phyloP scores from a whole-genome alignment of 2,329 filamentous ascomycete species.

The Neospermospora avenae region DNA sequence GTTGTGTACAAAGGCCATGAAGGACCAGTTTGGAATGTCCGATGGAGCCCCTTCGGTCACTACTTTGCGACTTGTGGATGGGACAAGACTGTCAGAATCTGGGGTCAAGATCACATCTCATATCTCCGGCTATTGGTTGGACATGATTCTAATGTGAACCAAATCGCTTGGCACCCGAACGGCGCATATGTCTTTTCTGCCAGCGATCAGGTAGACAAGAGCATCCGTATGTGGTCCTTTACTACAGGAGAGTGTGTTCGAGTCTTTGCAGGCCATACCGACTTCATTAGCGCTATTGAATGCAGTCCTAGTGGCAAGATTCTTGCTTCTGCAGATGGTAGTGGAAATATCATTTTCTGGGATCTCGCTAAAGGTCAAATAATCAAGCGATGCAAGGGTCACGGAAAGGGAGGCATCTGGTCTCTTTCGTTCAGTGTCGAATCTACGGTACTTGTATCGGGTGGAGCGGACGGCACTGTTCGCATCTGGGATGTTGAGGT shows the following conservation, averaged over 20 bases:
- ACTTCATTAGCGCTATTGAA: slow-evolving; percentile 79
- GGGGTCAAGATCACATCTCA: slow-evolving; percentile 89
- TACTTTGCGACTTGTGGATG: slow-evolving; percentile 88
- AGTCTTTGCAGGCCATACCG: slow-evolving; percentile 87
- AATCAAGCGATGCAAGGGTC: slow-evolving; percentile 89
- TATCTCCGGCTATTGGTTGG: slow-evolving; percentile 85
- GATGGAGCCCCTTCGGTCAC: slow-evolving; percentile 90
- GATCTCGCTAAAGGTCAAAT: slow-evolving; percentile 82
- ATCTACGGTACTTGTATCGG: slow-evolving; percentile 84
- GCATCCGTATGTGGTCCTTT: slow-evolving; percentile 97
- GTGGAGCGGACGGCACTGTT: slow-evolving; percentile 88
- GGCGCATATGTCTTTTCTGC: slow-evolving; percentile 91
- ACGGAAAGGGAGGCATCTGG: slow-evolving; percentile 91
- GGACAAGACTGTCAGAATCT: slow-evolving; percentile 86
- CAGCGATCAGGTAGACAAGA: slow-evolving; percentile 80
- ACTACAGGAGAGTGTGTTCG: slow-evolving; percentile 82
- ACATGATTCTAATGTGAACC: slow-evolving; percentile 90
- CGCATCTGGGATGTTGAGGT: slow-evolving; percentile 88
- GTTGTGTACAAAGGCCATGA: slow-evolving; percentile 94
- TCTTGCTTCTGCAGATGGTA: slow-evolving; percentile 84
- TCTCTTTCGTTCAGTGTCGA: slow-evolving; percentile 92
- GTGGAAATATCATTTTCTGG: slow-evolving; percentile 92
- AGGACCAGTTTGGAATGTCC: slow-evolving; percentile 81
- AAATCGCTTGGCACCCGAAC: slow-evolving; percentile 92
- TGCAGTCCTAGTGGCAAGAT: slow-evolving; percentile 86